These are phyloP conservation scores for Leptographium wingfieldii DNA, from an alignment of 2,329 filamentous ascomycete species.

Conservation along the genomic window DNA sequence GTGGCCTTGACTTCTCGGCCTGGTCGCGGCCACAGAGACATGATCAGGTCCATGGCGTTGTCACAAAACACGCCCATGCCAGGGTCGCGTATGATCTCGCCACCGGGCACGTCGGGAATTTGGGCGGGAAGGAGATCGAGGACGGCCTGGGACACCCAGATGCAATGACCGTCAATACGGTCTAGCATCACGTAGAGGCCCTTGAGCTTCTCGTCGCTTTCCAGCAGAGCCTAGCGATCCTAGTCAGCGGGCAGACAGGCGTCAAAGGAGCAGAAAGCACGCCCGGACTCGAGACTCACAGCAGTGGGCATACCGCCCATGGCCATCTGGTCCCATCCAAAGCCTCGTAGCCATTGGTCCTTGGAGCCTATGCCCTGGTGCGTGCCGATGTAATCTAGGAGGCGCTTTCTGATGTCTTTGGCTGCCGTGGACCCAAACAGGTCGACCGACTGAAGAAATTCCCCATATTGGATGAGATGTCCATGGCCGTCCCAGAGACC, in stretches of 20 bases:
- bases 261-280: neutral
- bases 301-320: slow-evolving; percentile 55
- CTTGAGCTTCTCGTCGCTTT: slow-evolving; percentile 35
- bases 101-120: slow-evolving; percentile 43
- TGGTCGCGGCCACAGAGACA: slow-evolving; percentile 44
- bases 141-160: slow-evolving; percentile 54
- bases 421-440: slow-evolving; percentile 47
- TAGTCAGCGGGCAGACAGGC: neutral
- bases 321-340: slow-evolving; percentile 59
- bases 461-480: slow-evolving; percentile 51
- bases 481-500: slow-evolving; percentile 62
- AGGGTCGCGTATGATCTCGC: slow-evolving; percentile 48
- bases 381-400: slow-evolving; percentile 35
- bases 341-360: slow-evolving; percentile 50
- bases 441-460: slow-evolving; percentile 53
- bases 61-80: slow-evolving; percentile 60
- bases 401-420: slow-evolving; percentile 37
- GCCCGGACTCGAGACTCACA: slow-evolving; percentile 25
- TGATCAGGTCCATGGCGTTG: slow-evolving; percentile 55
- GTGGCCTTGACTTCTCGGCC: slow-evolving; percentile 35
- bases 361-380: slow-evolving; percentile 39
- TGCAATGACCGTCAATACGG: slow-evolving; percentile 57
- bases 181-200: slow-evolving; percentile 56
- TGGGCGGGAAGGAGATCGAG: slow-evolving; percentile 44
- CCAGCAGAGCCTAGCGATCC: slow-evolving; percentile 35